phyloP scores from a whole-genome alignment of 164 flowering plant species.

The Buxus sempervirens region DNA sequence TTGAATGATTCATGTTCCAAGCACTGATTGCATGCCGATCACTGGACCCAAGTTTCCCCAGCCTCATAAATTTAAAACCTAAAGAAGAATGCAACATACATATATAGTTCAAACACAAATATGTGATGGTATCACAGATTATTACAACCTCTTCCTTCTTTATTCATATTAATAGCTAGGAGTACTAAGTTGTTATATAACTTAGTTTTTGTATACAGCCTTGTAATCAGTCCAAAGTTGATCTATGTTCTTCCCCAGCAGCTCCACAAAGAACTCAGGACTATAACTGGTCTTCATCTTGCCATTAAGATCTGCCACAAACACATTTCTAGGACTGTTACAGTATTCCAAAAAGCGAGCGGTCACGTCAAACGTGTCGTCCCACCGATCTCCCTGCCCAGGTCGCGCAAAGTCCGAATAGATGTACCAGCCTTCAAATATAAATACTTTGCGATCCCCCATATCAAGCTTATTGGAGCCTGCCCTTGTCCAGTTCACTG shows the following conservation, averaged over 20 bases:
- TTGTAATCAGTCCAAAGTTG: slow-evolving; percentile 28
- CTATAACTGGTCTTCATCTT: slow-evolving; percentile 19
- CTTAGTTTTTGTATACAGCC: slow-evolving; percentile 11
- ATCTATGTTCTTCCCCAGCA: slow-evolving; percentile 23
- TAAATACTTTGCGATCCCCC: slow-evolving; percentile 36
- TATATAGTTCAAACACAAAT: no score
- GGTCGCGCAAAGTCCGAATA: slow-evolving; percentile 25
- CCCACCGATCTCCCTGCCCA: slow-evolving; percentile 25
- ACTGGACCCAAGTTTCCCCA: no score
- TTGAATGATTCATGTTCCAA: no score
- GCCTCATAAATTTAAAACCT: no score
- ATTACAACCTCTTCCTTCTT: no score
- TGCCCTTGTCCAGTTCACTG: slow-evolving; percentile 29
- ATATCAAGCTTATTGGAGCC: slow-evolving; percentile 26
- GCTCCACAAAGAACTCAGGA: slow-evolving; percentile 14
- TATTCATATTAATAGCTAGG: no score
- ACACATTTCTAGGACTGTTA: slow-evolving; percentile 9
- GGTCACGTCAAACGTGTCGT: slow-evolving; percentile 29
- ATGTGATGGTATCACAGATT: no score
- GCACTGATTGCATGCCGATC: no score
- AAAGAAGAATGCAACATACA: no score
- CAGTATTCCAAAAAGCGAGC: slow-evolving; percentile 25
- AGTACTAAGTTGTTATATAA: no score
- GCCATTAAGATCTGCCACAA: slow-evolving; percentile 21
- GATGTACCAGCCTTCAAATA: slow-evolving; percentile 16